These are phyloP conservation scores for Eucalyptus tenuipes DNA, from an alignment of 345 rosid genomes.

Conservation along the genomic window DNA sequence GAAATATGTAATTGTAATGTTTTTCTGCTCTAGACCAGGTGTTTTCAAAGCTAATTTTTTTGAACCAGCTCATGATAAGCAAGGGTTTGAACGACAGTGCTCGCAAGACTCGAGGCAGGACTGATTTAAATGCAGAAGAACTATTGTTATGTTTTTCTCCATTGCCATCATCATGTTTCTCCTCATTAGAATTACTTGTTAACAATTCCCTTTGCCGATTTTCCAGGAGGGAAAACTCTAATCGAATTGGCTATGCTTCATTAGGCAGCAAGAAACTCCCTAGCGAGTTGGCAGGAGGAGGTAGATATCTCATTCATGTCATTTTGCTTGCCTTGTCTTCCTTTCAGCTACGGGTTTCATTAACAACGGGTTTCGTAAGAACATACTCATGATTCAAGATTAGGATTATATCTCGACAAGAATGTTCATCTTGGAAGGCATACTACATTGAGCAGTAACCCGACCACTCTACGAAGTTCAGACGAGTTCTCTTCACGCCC, in stretches of 20 bases:
- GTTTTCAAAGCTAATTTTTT: conserved; percentile 89
- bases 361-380: background rate
- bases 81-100: conserved; percentile 81
- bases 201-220: background rate
- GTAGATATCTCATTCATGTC: conserved; percentile 6
- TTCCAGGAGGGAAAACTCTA: conserved; percentile 47
- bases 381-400: background rate
- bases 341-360: background rate
- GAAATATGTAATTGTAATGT: background rate
- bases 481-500: conserved; percentile 13
- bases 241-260: conserved; percentile 72
- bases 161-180: background rate
- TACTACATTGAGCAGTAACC: conserved; percentile 7
- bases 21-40: conserved; percentile 25
- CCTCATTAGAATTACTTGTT: background rate
- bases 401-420: background rate
- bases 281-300: conserved; percentile 15
- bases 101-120: conserved; percentile 69
- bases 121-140: conserved; percentile 71
- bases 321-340: background rate
- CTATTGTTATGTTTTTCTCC: conserved; percentile 38
- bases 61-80: conserved; percentile 96
- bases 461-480: conserved; percentile 3
- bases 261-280: conserved; percentile 24
- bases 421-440: conserved; percentile 5